These are phyloP conservation scores for Daldinia decipiens DNA, from an alignment of 495 filamentous ascomycete genomes.

Conservation along the genomic window DNA sequence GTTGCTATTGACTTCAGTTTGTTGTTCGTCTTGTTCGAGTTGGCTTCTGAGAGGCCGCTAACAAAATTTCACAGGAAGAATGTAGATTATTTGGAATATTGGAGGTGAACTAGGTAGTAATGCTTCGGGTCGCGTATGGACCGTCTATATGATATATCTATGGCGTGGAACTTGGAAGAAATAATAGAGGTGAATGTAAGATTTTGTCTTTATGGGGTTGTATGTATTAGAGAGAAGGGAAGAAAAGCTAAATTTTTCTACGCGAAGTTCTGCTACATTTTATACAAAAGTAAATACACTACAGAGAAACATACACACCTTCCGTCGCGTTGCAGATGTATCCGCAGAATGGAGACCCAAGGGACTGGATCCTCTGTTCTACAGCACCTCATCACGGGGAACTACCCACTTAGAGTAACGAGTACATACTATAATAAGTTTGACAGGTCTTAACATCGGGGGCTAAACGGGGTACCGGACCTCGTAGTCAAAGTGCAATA, in stretches of 20 bases:
- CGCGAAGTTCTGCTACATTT: not conserved
- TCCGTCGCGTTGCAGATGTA: slow-evolving; percentile 10
- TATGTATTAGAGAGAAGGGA: not conserved
- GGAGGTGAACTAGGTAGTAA: not conserved
- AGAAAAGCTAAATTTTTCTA: not conserved
- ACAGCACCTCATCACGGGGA: slow-evolving; percentile 19
- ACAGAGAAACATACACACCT: slow-evolving; percentile 1
- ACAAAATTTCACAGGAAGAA: not conserved
- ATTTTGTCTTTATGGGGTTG: not conserved
- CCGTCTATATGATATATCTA: not conserved
- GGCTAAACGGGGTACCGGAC: slow-evolving; percentile 22
- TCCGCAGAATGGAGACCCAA: slow-evolving; percentile 27
- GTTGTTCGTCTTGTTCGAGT: not conserved
- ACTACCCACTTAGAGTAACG: slow-evolving; percentile 17
- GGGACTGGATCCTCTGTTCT: slow-evolving; percentile 37
- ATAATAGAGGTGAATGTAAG: not conserved
- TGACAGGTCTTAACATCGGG: slow-evolving; percentile 14
- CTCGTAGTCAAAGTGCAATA: slow-evolving; percentile 27
- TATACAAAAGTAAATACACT: slow-evolving; percentile 6
- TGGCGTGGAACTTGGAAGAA: not conserved
- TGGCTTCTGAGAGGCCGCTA: not conserved
- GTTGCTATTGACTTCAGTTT: not conserved
- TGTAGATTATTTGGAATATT: not conserved
- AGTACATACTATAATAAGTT: slow-evolving; percentile 6
- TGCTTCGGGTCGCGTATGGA: not conserved